Percentiles rank a stretch among this genome's conserved stretches.
Conservation (phyloP, 225 moss, liverwort and hornwort species). For the Polytrichum formosum region DNA sequence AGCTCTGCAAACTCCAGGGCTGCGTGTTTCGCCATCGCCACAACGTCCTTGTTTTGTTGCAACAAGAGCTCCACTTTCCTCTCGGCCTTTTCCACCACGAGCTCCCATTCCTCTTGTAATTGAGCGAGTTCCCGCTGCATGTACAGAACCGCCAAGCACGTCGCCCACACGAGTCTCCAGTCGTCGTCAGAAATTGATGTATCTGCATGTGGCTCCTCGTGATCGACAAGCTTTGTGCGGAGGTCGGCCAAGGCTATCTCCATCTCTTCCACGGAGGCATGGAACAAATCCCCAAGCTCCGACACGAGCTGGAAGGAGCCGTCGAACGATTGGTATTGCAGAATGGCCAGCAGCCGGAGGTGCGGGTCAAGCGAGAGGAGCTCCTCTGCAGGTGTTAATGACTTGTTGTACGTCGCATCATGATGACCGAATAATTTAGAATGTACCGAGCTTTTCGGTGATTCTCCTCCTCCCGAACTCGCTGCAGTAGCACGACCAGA, state of each 20-base stretch:
- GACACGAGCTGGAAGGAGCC: constrained; percentile 28
- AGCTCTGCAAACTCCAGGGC: neutral
- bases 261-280: constrained; percentile 17
- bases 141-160: constrained; percentile 29
- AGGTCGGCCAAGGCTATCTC: constrained; percentile 4
- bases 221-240: constrained; percentile 8
- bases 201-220: neutral
- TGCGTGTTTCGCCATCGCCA: constrained; percentile 15
- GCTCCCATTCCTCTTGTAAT: constrained; percentile 36
- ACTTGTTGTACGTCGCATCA: neutral
- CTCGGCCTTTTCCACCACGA: constrained; percentile 36
- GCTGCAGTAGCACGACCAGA: neutral
- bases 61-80: constrained; percentile 13
- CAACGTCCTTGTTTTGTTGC: constrained; percentile 6
- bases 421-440: neutral
- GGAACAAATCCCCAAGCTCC: constrained; percentile 21
- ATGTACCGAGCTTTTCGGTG: no score
- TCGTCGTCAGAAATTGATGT: constrained; percentile 4
- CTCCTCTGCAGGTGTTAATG: neutral
- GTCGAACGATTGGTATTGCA: constrained; percentile 34
- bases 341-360: constrained; percentile 15
- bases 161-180: constrained; percentile 34
- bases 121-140: constrained; percentile 25
- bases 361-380: neutral
- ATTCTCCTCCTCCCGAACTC: no score